Evolutionary conservation across 345 rosid genomes (phyloP), one percentile per base, ranked within the genome.

Genomic region (Raphanus sativus): DNA sequence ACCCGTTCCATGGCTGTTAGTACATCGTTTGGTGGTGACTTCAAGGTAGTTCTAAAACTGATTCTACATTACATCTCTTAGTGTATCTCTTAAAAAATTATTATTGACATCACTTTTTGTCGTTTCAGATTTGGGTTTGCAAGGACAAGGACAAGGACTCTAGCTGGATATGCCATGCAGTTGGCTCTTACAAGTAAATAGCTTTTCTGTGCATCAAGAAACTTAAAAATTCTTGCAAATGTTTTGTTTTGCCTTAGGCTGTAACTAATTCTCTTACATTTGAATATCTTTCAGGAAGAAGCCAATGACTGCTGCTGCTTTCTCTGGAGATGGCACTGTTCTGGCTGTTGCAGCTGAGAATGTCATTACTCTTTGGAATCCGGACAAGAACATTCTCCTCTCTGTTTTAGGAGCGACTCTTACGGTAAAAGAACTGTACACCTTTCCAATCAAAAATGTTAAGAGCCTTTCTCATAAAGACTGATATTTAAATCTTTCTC

Each of bases 341-440:
- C 92, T 95, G 5, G 99, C 98, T 62, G 93, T 92, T 87, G 97
- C 97, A 0, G 98, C 97, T 61, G 97, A 92, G 84, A 88, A 90
- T 75, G 83, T 86, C 54, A 88, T 95, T 70, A 95, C 98, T 6
- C 81, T 95, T 59, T 92, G 99, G 99, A 91, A 95, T 75, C 96
- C 97, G 4, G 86, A 85, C 64, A 84, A 79, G 76, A 92, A 92
- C 85, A 74, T 87, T 69, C 99, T 95, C 48, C 69, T 95, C 66
- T 88, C 93, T 74, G 90, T 92, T 33, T 68, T 92, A 67, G 99
- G 99, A 80, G 88, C 88, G 11, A 82, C 90, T 74, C 78, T 76
- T 54, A 62, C 56, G 86, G 98, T 95, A 81, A 32, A 24, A 74
- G 55, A 0, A 58, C 12, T 12, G 1, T 48, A 12, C 8, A 26